phyloP scores from a whole-genome alignment of 2,329 filamentous ascomycete species.

The Triangularia setosa region DNA sequence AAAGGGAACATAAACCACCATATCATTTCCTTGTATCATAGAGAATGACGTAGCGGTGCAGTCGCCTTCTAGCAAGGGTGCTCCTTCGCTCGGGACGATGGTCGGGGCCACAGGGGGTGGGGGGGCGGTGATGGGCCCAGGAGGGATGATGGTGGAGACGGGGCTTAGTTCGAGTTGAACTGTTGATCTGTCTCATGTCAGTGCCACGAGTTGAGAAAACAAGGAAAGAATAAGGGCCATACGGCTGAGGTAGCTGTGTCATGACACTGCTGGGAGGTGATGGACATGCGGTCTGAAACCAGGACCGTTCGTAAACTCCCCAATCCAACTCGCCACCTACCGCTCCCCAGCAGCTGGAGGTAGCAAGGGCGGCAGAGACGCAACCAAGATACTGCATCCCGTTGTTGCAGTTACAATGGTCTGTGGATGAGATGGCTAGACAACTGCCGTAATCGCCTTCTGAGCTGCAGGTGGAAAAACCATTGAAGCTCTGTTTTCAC shows the following conservation, averaged over 20 bases:
- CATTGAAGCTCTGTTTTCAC: slow-evolving; percentile 16
- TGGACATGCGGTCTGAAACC: slow-evolving; percentile 16
- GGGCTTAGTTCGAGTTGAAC: slow-evolving; percentile 17
- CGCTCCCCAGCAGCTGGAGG: slow-evolving; percentile 16
- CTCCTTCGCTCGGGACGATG: slow-evolving; percentile 18
- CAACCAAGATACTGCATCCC: slow-evolving; percentile 22
- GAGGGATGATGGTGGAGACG: slow-evolving; percentile 11
- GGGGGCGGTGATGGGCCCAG: slow-evolving; percentile 7
- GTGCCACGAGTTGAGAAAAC: not conserved
- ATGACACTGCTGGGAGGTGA: slow-evolving; percentile 19
- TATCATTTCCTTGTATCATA: slow-evolving; percentile 23
- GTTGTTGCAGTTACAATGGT: slow-evolving; percentile 18
- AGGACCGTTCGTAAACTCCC: slow-evolving; percentile 18
- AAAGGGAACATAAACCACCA: slow-evolving; percentile 27
- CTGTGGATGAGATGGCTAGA: slow-evolving; percentile 6
- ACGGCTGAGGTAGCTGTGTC: slow-evolving; percentile 17
- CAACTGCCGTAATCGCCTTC: slow-evolving; percentile 19
- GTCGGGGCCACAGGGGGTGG: slow-evolving; percentile 11
- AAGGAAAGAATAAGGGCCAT: not conserved
- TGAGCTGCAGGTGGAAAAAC: slow-evolving; percentile 20
- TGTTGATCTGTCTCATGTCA: slow-evolving; percentile 11
- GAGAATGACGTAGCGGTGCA: slow-evolving; percentile 27
- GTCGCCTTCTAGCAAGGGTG: slow-evolving; percentile 23
- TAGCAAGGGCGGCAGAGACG: slow-evolving; percentile 17
- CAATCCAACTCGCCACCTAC: slow-evolving; percentile 14